These are phyloP conservation scores for Mucuna pruriens DNA, from an alignment of 306 rosid species.

Conservation along the genomic window DNA sequence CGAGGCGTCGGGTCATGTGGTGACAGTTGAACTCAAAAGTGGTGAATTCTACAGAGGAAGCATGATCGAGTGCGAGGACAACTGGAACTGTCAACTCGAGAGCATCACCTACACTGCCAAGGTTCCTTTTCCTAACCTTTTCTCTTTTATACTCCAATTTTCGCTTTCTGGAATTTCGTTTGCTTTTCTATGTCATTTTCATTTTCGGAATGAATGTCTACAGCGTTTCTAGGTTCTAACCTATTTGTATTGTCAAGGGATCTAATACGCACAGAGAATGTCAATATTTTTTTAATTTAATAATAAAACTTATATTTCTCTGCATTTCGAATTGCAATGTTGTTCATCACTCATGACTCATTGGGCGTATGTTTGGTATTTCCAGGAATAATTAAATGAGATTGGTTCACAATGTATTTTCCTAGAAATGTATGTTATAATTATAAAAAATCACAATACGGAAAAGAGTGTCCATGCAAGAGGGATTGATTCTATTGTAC, in stretches of 20 bases:
- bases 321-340: background rate
- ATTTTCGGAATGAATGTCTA: no score
- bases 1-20: constrained; percentile 96
- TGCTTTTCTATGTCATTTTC: background rate
- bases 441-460: no score
- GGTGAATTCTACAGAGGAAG: constrained; percentile 98
- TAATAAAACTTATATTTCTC: no score
- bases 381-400: no score
- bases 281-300: no score
- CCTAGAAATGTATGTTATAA: no score
- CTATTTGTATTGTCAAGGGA: background rate
- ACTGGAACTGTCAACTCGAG: constrained; percentile 99
- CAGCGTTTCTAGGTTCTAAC: background rate
- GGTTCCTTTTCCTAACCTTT: constrained; percentile 36
- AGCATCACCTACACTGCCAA: constrained; percentile 98
- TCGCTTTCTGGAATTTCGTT: background rate
- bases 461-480: background rate
- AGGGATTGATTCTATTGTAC: background rate
- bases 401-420: no score
- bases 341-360: background rate
- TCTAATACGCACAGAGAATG: background rate
- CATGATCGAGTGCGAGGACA: constrained; percentile 97
- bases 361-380: no score
- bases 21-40: constrained; percentile 95
- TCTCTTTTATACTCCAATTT: background rate